A percentile compares a stretch with the other conserved stretches of the same genome.
These are phyloP conservation scores for Leonotis leonurus DNA, from an alignment of 257 asterid species.

Conservation along the genomic window DNA sequence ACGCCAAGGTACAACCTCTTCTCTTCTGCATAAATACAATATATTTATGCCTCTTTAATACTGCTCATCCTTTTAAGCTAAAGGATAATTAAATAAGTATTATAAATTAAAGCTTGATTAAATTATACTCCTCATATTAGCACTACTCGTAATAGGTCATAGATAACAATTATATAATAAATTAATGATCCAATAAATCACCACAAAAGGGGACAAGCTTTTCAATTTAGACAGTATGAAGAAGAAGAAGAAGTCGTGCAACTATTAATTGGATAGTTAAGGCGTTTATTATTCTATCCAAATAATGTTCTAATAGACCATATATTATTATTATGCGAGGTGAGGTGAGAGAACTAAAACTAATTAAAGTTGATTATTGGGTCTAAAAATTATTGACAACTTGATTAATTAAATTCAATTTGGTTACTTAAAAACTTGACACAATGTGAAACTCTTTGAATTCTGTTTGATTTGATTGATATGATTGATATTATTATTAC, in stretches of 20 bases:
- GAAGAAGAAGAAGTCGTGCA: neutral
- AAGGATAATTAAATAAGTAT: neutral
- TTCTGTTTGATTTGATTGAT: no score
- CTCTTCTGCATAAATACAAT: conserved; percentile 1
- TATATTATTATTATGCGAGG: neutral
- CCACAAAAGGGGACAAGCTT: neutral
- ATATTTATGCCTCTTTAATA: neutral
- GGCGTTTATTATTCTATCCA: neutral
- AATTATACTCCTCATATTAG: no score
- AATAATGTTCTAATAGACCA: neutral
- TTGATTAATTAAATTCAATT: neutral
- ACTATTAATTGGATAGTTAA: neutral
- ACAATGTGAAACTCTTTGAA: no score
- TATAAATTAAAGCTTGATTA: no score
- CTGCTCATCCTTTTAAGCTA: no score
- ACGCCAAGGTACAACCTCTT: conserved; percentile 1
- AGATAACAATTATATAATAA: no score
- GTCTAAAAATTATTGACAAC: neutral
- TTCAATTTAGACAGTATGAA: neutral
- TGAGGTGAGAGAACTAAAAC: neutral
- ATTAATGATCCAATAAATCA: neutral
- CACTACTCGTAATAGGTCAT: neutral
- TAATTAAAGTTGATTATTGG: neutral
- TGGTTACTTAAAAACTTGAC: no score
- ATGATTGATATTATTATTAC: no score